phyloP scores from a whole-genome alignment of 2,329 filamentous ascomycete genomes.

The Calonectria pseudoreteaudii region DNA sequence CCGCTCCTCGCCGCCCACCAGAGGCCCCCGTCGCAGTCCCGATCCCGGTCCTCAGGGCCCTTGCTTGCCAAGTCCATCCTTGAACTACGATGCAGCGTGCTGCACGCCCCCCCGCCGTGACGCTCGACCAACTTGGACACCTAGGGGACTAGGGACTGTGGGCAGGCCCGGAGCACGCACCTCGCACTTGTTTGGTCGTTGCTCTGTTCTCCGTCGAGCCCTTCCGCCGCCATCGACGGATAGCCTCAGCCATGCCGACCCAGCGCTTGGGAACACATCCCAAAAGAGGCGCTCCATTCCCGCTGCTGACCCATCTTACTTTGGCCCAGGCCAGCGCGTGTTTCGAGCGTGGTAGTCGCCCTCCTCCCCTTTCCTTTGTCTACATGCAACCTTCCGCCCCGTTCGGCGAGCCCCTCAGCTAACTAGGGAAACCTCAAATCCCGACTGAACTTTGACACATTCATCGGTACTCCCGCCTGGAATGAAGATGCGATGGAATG shows the following conservation, averaged over 20 bases:
- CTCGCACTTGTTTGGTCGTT: slow-evolving; percentile 19
- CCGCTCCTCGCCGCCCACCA: slow-evolving; percentile 10
- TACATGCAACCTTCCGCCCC: slow-evolving; percentile 13
- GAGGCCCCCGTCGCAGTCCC: not conserved
- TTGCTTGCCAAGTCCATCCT: slow-evolving; percentile 23
- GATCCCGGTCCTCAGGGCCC: slow-evolving; percentile 23
- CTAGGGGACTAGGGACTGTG: slow-evolving; percentile 3
- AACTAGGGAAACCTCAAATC: slow-evolving; percentile 15
- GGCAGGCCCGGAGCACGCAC: slow-evolving; percentile 15
- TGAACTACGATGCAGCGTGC: slow-evolving; percentile 7
- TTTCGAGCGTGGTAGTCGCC: slow-evolving; percentile 30
- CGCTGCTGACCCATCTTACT: slow-evolving; percentile 33
- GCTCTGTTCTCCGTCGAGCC: slow-evolving; percentile 35
- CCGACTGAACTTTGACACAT: slow-evolving; percentile 29
- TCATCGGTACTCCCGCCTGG: slow-evolving; percentile 33
- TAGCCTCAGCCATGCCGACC: slow-evolving; percentile 50
- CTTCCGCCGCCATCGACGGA: slow-evolving; percentile 48
- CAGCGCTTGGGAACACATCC: slow-evolving; percentile 45
- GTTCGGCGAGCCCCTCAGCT: slow-evolving; percentile 17
- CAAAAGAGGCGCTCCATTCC: slow-evolving; percentile 44
- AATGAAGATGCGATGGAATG: slow-evolving; percentile 39
- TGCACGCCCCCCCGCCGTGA: slow-evolving; percentile 23
- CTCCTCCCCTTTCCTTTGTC: slow-evolving; percentile 27
- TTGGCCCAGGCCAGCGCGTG: not conserved
- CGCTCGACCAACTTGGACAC: not conserved